These are phyloP conservation scores for Dictyostelium brefeldianum DNA, from an alignment of 78 protist species.

Conservation along the genomic window DNA sequence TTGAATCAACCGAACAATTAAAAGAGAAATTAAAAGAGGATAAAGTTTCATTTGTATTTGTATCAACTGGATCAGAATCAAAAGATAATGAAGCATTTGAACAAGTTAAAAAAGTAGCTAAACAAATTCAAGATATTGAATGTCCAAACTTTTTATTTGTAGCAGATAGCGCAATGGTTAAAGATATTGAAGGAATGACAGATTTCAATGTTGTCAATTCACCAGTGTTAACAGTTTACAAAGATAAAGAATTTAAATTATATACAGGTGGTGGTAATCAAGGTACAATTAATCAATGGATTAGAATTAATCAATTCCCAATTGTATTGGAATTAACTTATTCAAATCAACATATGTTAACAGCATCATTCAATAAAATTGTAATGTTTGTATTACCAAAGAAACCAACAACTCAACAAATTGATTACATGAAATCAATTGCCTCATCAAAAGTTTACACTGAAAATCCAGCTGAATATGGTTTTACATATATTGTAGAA, in stretches of 20 bases:
- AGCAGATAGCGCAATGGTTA: background rate
- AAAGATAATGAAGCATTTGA: background rate
- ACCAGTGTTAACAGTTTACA: background rate
- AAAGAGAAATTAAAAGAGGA: background rate
- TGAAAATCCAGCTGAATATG: conserved; percentile 34
- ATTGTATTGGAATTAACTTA: conserved; percentile 4
- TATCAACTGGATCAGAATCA: background rate
- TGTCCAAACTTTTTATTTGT: conserved; percentile 12
- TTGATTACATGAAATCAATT: conserved; percentile 29
- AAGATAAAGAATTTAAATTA: background rate
- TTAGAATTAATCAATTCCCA: conserved; percentile 55
- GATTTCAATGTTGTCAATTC: background rate
- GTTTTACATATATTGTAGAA: conserved; percentile 13
- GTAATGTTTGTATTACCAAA: conserved; percentile 41
- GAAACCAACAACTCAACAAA: conserved; percentile 8
- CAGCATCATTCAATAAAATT: conserved; percentile 9
- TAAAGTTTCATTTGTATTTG: conserved; percentile 10
- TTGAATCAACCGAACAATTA: conserved; percentile 28
- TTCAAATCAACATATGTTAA: conserved; percentile 18
- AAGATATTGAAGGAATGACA: background rate
- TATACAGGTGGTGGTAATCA: background rate
- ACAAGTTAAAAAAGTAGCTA: background rate
- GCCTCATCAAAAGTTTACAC: background rate
- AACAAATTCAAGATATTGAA: conserved; percentile 22
- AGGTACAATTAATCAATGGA: conserved; percentile 9